phyloP scores from a whole-genome alignment of 1,139 yeast genomes.

The Scheffersomyces titani region DNA sequence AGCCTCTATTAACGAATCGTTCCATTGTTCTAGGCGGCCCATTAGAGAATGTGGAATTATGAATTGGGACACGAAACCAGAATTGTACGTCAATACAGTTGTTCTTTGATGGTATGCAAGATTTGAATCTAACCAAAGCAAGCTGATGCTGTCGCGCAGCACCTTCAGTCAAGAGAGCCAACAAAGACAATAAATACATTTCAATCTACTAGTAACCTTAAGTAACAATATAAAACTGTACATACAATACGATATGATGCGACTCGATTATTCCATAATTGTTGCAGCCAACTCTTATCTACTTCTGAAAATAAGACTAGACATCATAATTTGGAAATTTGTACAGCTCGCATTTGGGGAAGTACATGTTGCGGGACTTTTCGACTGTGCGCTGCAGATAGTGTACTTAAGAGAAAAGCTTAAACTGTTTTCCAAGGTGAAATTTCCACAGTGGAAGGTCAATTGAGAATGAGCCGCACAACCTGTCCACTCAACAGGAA shows the following conservation, averaged over 20 bases:
- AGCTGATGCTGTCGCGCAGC: not conserved
- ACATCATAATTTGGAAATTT: not conserved
- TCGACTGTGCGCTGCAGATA: not conserved
- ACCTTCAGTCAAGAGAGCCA: not conserved
- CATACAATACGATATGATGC: not conserved
- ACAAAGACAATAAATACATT: no score
- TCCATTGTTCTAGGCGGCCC: not conserved
- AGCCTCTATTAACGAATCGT: not conserved
- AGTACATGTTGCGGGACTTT: not conserved
- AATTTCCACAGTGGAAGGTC: not conserved
- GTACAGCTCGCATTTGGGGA: not conserved
- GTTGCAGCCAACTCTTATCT: not conserved
- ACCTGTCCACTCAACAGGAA: not conserved
- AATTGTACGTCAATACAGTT: not conserved
- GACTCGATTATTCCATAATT: not conserved
- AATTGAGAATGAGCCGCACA: not conserved
- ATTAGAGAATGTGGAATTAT: not conserved
- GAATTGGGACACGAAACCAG: not conserved
- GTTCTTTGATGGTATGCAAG: not conserved
- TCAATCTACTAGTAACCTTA: not conserved
- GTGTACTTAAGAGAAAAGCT: not conserved
- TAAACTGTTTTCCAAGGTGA: not conserved
- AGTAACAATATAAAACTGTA: no score
- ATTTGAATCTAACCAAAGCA: not conserved
- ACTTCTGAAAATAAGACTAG: not conserved